phyloP scores from a whole-genome alignment of 2,329 filamentous ascomycete species.

The Diaporthe vexans region DNA sequence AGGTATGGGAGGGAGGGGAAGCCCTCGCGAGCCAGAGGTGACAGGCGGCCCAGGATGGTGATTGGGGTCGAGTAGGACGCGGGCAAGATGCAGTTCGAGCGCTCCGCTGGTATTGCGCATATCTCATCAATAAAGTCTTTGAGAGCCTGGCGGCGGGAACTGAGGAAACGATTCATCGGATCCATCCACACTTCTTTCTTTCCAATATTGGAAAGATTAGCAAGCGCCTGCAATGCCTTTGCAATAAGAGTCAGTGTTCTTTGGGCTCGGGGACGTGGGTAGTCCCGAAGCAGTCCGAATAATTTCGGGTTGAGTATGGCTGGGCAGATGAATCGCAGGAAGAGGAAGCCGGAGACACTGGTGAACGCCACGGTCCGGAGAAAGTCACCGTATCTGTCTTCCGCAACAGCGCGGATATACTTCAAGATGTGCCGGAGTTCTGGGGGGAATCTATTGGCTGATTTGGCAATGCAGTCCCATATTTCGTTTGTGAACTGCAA shows the following conservation, averaged over 20 bases:
- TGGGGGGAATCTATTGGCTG: slow-evolving; percentile 80
- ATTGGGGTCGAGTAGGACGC: slow-evolving; percentile 94
- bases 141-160: slow-evolving; percentile 81
- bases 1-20: slow-evolving; percentile 94
- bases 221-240: slow-evolving; percentile 90
- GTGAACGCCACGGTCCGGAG: slow-evolving; percentile 91
- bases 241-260: slow-evolving; percentile 92
- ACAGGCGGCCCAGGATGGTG: slow-evolving; percentile 87
- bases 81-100: slow-evolving; percentile 74
- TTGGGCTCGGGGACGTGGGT: slow-evolving; percentile 85
- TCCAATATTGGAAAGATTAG: slow-evolving; percentile 91
- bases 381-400: slow-evolving; percentile 95
- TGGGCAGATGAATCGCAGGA: slow-evolving; percentile 94
- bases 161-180: slow-evolving; percentile 93
- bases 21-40: slow-evolving; percentile 86
- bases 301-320: slow-evolving; percentile 96
- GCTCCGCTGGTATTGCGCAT: slow-evolving; percentile 84
- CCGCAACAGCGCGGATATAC: slow-evolving; percentile 91
- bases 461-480: slow-evolving; percentile 85
- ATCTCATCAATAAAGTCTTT: slow-evolving; percentile 90
- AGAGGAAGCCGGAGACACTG: slow-evolving; percentile 94
- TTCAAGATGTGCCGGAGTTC: slow-evolving; percentile 90
- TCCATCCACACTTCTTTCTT: slow-evolving; percentile 99
- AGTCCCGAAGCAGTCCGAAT: slow-evolving; percentile 86
- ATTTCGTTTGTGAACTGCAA: slow-evolving; percentile 83